Evolutionary conservation across 2,329 filamentous ascomycete genomes (phyloP), one percentile per base, ranked within the genome.

Genomic region (Sordariomycetes sp.): DNA sequence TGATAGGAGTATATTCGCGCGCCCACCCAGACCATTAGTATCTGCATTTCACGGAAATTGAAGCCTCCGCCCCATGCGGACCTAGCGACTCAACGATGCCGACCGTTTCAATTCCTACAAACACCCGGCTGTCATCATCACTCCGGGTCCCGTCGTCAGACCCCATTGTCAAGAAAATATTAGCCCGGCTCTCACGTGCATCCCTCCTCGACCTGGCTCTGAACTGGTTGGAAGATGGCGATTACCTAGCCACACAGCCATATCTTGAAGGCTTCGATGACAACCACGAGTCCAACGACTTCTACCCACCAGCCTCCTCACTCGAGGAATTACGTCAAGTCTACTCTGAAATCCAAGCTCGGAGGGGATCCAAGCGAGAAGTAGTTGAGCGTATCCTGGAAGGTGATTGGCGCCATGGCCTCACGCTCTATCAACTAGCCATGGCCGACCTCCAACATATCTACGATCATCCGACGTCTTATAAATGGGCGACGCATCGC

Each of bases 191-290:
- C 20, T 86, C 88, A 1, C 84, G 89, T 55, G 74, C 84, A 53
- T 83, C 87, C 0, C 78, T 95, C 24, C 72, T 94, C 28, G 80
- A 83, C 0, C 77, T 95, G 10, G 86, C 80, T 0, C 76, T 90
- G 24, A 79, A 86, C 71, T 95, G 90, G 90, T 81, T 95, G 2
- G 81, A 86, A 58, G 80, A 85, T 54, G 74, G 77, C 61, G 85
- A 87, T 61, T 74, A 82, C 48, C 69, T 77, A 77, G 65, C 77
- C 86, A 52, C 75, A 66, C 60, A 68, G 45, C 64, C 68, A 8
- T 68, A 69, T 55, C 63, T 74, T 17, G 73, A 79, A 20, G 71
- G 76, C 8, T 71, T 74, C 8, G 73, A 78, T 0, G 76, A 81
- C 12, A 79, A 82, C 1, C 13, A 12, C 10, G 80, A 86, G 57